A percentile compares a stretch with the other conserved stretches of the same genome.
Conservation (phyloP, 2,329 filamentous ascomycete species). For the Mariannaea elegans region DNA sequence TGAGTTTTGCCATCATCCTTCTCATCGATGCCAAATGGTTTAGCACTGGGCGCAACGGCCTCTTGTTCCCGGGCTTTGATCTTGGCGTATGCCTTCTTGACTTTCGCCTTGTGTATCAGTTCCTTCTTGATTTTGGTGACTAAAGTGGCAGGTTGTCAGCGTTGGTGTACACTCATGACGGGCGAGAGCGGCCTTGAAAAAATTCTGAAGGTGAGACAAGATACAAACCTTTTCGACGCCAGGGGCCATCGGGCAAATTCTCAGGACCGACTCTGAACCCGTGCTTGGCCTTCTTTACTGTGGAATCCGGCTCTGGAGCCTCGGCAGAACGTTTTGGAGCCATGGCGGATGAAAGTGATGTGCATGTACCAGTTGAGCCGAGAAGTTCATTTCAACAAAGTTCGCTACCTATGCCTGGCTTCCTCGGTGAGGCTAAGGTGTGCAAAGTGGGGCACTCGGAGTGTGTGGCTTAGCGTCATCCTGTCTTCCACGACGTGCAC, state of each 20-base stretch:
- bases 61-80: conserved; percentile 67
- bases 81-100: conserved; percentile 93
- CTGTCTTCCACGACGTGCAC: not conserved
- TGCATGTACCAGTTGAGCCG: conserved; percentile 10
- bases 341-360: conserved; percentile 35
- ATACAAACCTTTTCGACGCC: conserved; percentile 75
- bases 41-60: conserved; percentile 30
- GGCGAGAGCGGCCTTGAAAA: conserved; percentile 21
- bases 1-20: conserved; percentile 23
- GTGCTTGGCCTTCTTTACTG: conserved; percentile 65
- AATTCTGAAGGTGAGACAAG: conserved; percentile 19
- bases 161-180: not conserved
- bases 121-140: conserved; percentile 89
- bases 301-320: conserved; percentile 43
- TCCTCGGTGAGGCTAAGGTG: conserved; percentile 13
- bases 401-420: conserved; percentile 20
- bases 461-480: conserved; percentile 1
- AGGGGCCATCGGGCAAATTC: conserved; percentile 89
- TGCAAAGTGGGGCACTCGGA: conserved; percentile 8
- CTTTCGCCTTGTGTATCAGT: conserved; percentile 90
- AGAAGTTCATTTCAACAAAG: too few species aligned
- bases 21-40: conserved; percentile 34
- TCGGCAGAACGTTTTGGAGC: conserved; percentile 45
- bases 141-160: conserved; percentile 46
- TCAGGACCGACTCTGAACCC: conserved; percentile 89